Base-by-base conservation (phyloP, 2,329 filamentous ascomycete genomes). In the Elsinoe australis region DNA sequence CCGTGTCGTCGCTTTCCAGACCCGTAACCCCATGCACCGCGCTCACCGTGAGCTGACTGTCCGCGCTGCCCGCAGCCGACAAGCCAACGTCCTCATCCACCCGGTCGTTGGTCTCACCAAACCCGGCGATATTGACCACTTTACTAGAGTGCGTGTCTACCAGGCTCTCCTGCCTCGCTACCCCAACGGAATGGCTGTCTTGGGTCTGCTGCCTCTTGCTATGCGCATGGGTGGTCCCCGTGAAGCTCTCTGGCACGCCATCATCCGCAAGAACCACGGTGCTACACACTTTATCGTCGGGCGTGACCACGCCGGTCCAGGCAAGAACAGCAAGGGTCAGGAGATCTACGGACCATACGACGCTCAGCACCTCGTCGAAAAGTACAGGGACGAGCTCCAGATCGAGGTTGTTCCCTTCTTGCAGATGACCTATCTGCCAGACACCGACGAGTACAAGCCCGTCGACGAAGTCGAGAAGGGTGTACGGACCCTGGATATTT, bases 361-460 rank as follows among this genome's bases (percentile, higher is more conserved):
- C 63, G 92, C 92, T 9, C 92, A 98, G 75, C 78, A 90, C 63
- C 87, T 89, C 19, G 89, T 98, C 51, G 88, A 95, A 77, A 87
- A 95, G 75, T 94, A 95, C 80, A 83, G 82, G 64, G 81, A 87
- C 57, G 92, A 98, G 78, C 85, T 98, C 53, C 92, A 90, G 61
- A 98, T 98, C 64, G 87, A 95, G 74, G 92, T 98, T 63, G 92
- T 98, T 56, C 88, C 92, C 58, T 98, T 98, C 83, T 90, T 96
- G 75, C 88, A 94, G 80, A 95, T 98, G 83, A 96, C 94, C 55
- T 98, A 96, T 73, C 83, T 96, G 51, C 92, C 92, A 58, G 92
- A 96, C 71, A 83, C 80, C 64, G 92, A 98, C 68, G 92, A 96
- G 76, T 98, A 98, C 76, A 81, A 80, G 60, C 92, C 92, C 50